Evolutionary conservation across 345 rosid genomes (phyloP).

Genomic region (Syzygium jambos): DNA sequence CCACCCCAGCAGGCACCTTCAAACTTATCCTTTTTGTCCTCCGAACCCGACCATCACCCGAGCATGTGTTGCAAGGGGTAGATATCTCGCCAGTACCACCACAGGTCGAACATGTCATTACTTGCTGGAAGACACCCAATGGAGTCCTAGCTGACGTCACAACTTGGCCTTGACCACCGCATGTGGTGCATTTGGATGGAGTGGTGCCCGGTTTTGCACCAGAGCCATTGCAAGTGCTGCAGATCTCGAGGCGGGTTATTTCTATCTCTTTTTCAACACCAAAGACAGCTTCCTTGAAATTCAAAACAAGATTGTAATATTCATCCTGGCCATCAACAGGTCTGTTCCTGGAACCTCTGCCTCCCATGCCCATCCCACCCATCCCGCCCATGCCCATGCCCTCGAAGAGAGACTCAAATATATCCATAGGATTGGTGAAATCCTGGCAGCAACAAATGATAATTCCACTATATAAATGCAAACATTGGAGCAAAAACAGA

Average conservation of each 20-base stretch:
- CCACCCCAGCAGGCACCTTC: constrained; percentile 95
- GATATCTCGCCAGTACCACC: constrained; percentile 73
- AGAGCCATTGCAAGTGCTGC: constrained; percentile 83
- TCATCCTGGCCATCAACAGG: constrained; percentile 90
- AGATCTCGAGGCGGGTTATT: constrained; percentile 77
- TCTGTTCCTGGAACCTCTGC: constrained; percentile 67
- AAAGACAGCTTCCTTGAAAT: constrained; percentile 91
- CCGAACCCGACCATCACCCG: constrained; percentile 90
- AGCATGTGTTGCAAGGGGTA: constrained; percentile 71
- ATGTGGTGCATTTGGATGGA: constrained; percentile 72
- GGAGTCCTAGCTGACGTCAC: constrained; percentile 89
- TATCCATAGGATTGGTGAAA: constrained; percentile 93
- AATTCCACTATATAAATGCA: constrained; percentile 3
- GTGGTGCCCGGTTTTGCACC: constrained; percentile 86
- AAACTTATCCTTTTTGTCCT: constrained; percentile 83
- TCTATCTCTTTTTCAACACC: constrained; percentile 94
- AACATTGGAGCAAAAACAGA: background rate
- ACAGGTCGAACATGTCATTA: constrained; percentile 84
- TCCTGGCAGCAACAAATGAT: constrained; percentile 36
- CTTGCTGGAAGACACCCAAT: constrained; percentile 95
- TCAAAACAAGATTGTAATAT: constrained; percentile 64
- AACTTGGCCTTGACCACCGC: constrained; percentile 98
- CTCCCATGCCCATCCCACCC: constrained; percentile 69
- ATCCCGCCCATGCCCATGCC: constrained; percentile 88
- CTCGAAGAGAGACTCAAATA: constrained; percentile 84